Conservation (phyloP, 1,139 yeast species). For the Komagataea norvegica region DNA sequence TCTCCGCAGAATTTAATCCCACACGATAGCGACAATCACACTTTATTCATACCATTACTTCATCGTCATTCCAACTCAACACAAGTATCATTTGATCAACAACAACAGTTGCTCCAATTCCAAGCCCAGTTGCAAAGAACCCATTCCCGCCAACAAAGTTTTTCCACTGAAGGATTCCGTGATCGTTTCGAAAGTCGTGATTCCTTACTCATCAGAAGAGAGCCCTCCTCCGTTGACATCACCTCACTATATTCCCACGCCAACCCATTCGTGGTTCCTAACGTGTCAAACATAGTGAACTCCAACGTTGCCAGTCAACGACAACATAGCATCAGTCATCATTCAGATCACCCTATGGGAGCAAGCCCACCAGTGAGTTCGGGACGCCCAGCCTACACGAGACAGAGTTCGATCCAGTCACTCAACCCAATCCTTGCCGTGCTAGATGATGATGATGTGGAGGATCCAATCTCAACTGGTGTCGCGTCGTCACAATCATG, state of each 20-base stretch:
- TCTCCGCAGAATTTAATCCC: conserved; percentile 11
- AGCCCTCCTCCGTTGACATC: conserved; percentile 24
- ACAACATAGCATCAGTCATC: conserved; percentile 4
- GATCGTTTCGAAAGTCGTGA: conserved; percentile 21
- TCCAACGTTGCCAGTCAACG: conserved; percentile 7
- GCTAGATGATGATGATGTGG: not conserved
- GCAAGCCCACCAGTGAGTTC: not conserved
- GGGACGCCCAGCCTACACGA: not conserved
- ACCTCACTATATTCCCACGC: conserved; percentile 20
- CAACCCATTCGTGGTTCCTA: conserved; percentile 11
- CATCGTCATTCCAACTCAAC: conserved; percentile 10
- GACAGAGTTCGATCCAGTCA: not conserved
- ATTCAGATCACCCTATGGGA: not conserved
- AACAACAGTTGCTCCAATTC: conserved; percentile 11
- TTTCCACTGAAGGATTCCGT: conserved; percentile 5
- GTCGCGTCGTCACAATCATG: not conserved
- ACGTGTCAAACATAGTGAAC: conserved; percentile 4
- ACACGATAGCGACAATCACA: conserved; percentile 4
- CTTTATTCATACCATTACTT: conserved; percentile 6
- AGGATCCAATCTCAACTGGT: not conserved
- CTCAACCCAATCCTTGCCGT: not conserved
- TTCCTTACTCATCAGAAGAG: conserved; percentile 20
- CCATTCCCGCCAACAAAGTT: conserved; percentile 1
- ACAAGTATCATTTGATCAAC: conserved; percentile 1
- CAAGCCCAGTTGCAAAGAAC: too few relatives aligned